A percentile compares a stretch with the other conserved stretches of the same genome.
phyloP scores from a whole-genome alignment of 1,139 yeast species.

The Oligophagozyma castellii region DNA sequence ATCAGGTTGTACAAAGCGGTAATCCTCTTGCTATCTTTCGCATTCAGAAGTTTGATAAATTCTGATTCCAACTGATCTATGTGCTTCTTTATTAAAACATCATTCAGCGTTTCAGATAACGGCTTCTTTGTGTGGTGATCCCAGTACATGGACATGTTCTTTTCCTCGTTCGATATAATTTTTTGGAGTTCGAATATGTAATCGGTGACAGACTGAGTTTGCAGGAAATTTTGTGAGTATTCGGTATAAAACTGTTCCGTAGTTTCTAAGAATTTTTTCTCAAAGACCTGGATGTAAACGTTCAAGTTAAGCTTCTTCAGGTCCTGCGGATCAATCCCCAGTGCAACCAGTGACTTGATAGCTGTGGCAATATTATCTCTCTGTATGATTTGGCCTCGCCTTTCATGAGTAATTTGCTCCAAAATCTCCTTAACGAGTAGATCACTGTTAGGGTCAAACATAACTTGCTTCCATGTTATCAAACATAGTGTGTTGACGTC shows the following conservation, averaged over 20 bases:
- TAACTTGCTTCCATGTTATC: slow-evolving; percentile 74
- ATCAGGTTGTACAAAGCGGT: slow-evolving; percentile 67
- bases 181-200: slow-evolving; percentile 79
- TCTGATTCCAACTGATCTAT: slow-evolving; percentile 66
- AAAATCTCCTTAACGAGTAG: slow-evolving; percentile 57
- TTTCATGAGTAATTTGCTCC: slow-evolving; percentile 59
- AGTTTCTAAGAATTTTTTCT: slow-evolving; percentile 55
- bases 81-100: slow-evolving; percentile 66
- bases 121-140: slow-evolving; percentile 79
- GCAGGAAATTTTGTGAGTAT: slow-evolving; percentile 57
- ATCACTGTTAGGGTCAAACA: slow-evolving; percentile 57
- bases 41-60: slow-evolving; percentile 58
- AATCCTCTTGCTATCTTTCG: slow-evolving; percentile 64
- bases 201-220: slow-evolving; percentile 72
- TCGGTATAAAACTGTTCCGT: slow-evolving; percentile 60
- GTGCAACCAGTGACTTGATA: slow-evolving; percentile 66
- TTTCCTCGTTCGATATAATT: slow-evolving; percentile 70
- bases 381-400: slow-evolving; percentile 68
- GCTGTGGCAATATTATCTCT: slow-evolving; percentile 57
- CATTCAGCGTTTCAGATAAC: slow-evolving; percentile 61
- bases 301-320: slow-evolving; percentile 71
- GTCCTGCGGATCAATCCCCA: slow-evolving; percentile 71
- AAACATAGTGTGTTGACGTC: slow-evolving; percentile 84
- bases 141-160: slow-evolving; percentile 62
- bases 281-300: slow-evolving; percentile 72